These are phyloP conservation scores for Yamadazyma kitorensis DNA, from an alignment of 805 yeast species.

Conservation along the genomic window DNA sequence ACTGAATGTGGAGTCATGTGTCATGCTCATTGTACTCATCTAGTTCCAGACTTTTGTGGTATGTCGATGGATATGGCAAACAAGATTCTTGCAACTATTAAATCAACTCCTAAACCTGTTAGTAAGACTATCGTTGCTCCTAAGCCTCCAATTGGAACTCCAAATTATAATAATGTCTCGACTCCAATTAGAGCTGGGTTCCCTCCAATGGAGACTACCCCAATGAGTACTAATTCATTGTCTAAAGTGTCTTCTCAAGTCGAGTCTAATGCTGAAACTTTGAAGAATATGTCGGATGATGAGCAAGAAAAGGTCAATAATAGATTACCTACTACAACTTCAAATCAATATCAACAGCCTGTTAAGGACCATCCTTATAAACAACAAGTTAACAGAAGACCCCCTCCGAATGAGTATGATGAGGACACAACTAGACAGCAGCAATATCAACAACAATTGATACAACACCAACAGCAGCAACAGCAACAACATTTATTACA, in stretches of 20 bases:
- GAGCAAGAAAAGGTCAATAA: slow-evolving; percentile 19
- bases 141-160: neutral
- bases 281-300: slow-evolving; percentile 15
- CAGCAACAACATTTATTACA: slow-evolving; percentile 15
- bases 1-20: slow-evolving; percentile 93
- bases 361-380: slow-evolving; percentile 22
- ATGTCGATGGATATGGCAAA: slow-evolving; percentile 98
- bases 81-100: slow-evolving; percentile 79
- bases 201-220: slow-evolving; percentile 13
- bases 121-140: slow-evolving; percentile 7
- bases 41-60: slow-evolving; percentile 98
- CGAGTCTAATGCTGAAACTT: slow-evolving; percentile 7
- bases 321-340: slow-evolving; percentile 29
- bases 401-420: slow-evolving; percentile 15
- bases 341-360: slow-evolving; percentile 25
- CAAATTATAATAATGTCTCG: too few species aligned
- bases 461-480: slow-evolving; percentile 18
- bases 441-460: slow-evolving; percentile 8
- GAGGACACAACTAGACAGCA: neutral
- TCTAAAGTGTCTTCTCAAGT: slow-evolving; percentile 8
- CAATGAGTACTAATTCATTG: slow-evolving; percentile 7
- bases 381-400: slow-evolving; percentile 17
- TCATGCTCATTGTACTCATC: slow-evolving; percentile 86
- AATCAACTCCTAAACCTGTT: slow-evolving; percentile 49
- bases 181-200: slow-evolving; percentile 11